phyloP scores from a whole-genome alignment of 352 stramenopile species.

The Phytophthora fragariaefolia region DNA sequence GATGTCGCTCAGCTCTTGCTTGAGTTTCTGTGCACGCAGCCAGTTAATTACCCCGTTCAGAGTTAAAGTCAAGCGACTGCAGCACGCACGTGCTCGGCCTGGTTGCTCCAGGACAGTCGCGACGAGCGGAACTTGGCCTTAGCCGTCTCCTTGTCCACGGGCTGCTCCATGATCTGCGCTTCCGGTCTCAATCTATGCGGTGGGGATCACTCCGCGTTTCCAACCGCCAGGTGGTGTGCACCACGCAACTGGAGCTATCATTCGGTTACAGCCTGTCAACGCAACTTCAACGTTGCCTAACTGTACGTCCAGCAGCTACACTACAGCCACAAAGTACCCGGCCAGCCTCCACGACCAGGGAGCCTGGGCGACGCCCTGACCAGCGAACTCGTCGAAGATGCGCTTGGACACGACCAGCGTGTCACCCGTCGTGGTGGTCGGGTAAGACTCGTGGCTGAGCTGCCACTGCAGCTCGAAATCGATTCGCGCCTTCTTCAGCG shows the following conservation, averaged over 20 bases:
- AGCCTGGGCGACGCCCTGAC: neutral
- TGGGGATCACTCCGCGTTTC: constrained; percentile 21
- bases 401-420: constrained; percentile 59
- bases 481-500: constrained; percentile 53
- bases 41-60: no score
- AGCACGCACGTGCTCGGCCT: constrained; percentile 76
- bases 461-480: constrained; percentile 84
- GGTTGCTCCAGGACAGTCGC: constrained; percentile 85
- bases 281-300: constrained; percentile 20
- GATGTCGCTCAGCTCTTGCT: constrained; percentile 84
- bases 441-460: constrained; percentile 57
- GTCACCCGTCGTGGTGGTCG: constrained; percentile 53
- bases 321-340: neutral
- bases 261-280: constrained; percentile 8
- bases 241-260: constrained; percentile 12
- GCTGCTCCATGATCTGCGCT: neutral
- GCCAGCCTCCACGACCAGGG: constrained; percentile 17
- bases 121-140: constrained; percentile 79
- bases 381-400: constrained; percentile 59
- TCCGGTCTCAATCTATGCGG: no score
- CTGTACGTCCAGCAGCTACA: no score
- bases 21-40: constrained; percentile 62
- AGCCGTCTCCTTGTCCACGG: constrained; percentile 72
- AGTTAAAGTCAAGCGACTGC: no score
- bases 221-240: constrained; percentile 16